These are phyloP conservation scores for Deuterostichococcus epilithicus DNA, from an alignment of 139 green algal species.

Conservation along the genomic window DNA sequence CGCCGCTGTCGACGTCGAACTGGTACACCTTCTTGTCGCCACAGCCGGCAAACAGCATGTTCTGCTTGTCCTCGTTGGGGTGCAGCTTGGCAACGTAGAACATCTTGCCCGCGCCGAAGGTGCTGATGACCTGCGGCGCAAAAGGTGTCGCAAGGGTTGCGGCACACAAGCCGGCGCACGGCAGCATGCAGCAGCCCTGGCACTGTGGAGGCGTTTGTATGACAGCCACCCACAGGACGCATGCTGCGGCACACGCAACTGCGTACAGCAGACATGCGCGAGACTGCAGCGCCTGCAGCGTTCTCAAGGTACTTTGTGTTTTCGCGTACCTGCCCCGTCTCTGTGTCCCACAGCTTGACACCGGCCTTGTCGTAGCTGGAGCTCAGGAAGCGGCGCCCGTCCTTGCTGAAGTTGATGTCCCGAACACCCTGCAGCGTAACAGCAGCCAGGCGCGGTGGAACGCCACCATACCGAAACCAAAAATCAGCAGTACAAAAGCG, in stretches of 20 bases:
- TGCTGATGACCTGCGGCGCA: conserved; percentile 48
- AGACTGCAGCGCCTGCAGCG: neutral
- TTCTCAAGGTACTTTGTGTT: too few relatives aligned
- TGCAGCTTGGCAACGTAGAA: conserved; percentile 89
- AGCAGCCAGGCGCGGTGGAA: too few relatives aligned
- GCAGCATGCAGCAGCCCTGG: too few relatives aligned
- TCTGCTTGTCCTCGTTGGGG: conserved; percentile 83
- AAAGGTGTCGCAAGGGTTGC: too few relatives aligned
- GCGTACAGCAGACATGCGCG: too few relatives aligned
- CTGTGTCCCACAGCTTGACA: conserved; percentile 96
- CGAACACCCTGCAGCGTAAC: conserved; percentile 81
- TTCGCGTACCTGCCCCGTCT: conserved; percentile 68
- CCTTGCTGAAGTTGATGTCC: conserved; percentile 88
- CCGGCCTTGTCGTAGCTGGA: conserved; percentile 81
- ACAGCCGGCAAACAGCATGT: conserved; percentile 87
- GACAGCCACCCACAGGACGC: too few relatives aligned
- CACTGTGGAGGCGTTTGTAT: too few relatives aligned
- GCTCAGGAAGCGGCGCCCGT: conserved; percentile 84
- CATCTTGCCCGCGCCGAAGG: conserved; percentile 72
- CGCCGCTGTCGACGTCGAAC: conserved; percentile 85
- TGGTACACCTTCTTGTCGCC: conserved; percentile 94
- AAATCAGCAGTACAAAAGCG: too few relatives aligned
- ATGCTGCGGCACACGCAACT: too few relatives aligned
- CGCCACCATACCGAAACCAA: too few relatives aligned
- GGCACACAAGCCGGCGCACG: too few relatives aligned